Conservation (phyloP, 2,329 filamentous ascomycete genomes). For the Volutella citrinella region DNA sequence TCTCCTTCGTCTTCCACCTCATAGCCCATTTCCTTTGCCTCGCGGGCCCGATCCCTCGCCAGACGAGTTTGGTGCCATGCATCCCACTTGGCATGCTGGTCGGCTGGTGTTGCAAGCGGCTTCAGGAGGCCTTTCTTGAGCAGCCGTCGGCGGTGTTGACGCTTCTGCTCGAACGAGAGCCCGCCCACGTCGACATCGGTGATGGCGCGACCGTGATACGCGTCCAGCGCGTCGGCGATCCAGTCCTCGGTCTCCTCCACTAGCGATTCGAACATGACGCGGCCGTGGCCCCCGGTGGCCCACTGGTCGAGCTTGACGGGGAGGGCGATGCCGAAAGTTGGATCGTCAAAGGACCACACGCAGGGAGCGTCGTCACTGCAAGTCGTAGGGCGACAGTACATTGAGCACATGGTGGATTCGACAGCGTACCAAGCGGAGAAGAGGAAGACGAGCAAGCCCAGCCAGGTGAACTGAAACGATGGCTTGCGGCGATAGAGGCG, state of each 20-base stretch:
- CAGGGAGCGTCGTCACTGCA: conserved; percentile 48
- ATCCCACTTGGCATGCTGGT: conserved; percentile 41
- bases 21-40: conserved; percentile 39
- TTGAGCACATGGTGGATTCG: conserved; percentile 52
- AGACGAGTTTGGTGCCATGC: conserved; percentile 42
- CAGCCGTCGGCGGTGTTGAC: conserved; percentile 49
- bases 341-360: conserved; percentile 56
- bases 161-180: conserved; percentile 45
- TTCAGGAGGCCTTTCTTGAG: conserved; percentile 42
- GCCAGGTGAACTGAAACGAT: conserved; percentile 44
- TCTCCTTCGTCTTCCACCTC: conserved; percentile 31
- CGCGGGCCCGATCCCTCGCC: conserved; percentile 38
- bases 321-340: conserved; percentile 57
- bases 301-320: conserved; percentile 63
- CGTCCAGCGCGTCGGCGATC: conserved; percentile 47
- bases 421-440: conserved; percentile 50
- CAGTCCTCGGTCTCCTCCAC: conserved; percentile 45
- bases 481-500: conserved; percentile 43
- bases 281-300: conserved; percentile 51
- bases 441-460: conserved; percentile 45
- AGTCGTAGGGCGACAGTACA: conserved; percentile 52
- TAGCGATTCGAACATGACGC: conserved; percentile 33
- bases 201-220: conserved; percentile 42
- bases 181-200: conserved; percentile 39
- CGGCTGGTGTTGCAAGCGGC: conserved; percentile 35